Evolutionary conservation across 2,329 filamentous ascomycete genomes (phyloP).

Genomic region (Shiraia bambusicola): DNA sequence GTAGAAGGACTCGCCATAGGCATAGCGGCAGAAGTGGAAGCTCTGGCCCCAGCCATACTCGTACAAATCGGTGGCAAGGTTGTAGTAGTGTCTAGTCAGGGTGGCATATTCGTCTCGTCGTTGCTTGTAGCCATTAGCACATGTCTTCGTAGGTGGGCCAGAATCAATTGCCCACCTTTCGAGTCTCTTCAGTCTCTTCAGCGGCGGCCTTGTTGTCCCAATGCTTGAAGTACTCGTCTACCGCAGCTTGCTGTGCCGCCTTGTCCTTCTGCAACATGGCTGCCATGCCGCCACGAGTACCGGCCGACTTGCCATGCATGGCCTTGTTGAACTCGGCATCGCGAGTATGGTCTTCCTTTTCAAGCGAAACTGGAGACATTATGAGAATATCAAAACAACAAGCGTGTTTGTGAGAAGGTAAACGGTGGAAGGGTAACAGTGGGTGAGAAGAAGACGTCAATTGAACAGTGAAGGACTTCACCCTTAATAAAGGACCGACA

Average conservation of each 20-base stretch:
- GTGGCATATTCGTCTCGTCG: constrained; percentile 88
- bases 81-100: constrained; percentile 94
- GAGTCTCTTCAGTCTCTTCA: constrained; percentile 78
- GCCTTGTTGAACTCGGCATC: constrained; percentile 91
- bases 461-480: constrained; percentile 17
- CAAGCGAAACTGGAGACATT: constrained; percentile 63
- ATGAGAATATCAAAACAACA: constrained; percentile 21
- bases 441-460: constrained; percentile 13
- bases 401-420: constrained; percentile 1
- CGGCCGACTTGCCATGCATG: constrained; percentile 74
- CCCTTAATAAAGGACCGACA: constrained; percentile 15
- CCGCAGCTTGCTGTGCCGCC: constrained; percentile 74
- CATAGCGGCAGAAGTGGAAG: constrained; percentile 97
- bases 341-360: constrained; percentile 78
- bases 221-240: constrained; percentile 94
- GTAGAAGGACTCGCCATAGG: constrained; percentile 79
- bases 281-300: constrained; percentile 70
- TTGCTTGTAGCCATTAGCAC: constrained; percentile 55
- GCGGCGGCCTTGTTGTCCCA: constrained; percentile 83
- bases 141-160: not conserved
- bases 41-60: constrained; percentile 96
- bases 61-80: constrained; percentile 92
- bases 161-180: constrained; percentile 60
- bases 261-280: constrained; percentile 86
- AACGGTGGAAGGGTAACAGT: constrained; percentile 3